phyloP scores from a whole-genome alignment of 139 green algal species.

The Mesotaenium endlicherianum region DNA sequence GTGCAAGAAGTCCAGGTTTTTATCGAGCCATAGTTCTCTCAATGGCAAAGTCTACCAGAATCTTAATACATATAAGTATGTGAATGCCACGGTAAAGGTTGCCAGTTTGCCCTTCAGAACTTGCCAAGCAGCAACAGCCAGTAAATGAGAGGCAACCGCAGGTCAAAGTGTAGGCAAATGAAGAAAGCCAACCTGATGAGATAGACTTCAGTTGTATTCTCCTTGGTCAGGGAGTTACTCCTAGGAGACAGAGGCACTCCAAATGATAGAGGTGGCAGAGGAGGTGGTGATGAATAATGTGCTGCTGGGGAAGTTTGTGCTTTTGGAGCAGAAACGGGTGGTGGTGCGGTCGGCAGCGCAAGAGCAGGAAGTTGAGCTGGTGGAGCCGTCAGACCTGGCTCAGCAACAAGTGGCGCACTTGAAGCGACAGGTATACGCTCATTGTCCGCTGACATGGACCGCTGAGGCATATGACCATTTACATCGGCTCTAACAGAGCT shows the following conservation, averaged over 20 bases:
- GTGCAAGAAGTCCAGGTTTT: not conserved
- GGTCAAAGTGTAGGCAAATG: not conserved
- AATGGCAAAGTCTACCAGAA: not conserved
- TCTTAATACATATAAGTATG: no score
- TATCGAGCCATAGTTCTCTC: not conserved
- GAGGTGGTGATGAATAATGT: not conserved
- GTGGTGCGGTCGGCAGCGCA: not conserved
- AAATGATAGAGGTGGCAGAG: not conserved
- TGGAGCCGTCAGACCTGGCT: not conserved
- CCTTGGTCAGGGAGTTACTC: not conserved
- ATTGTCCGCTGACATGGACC: not conserved
- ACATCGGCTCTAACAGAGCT: not conserved
- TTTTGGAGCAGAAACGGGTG: no score
- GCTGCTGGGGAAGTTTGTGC: no score
- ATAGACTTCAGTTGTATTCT: not conserved
- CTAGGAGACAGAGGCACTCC: not conserved
- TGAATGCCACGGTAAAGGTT: not conserved
- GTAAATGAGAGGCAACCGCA: not conserved
- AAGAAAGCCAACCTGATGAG: conserved; percentile 2
- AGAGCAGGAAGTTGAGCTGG: not conserved
- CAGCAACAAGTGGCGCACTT: not conserved
- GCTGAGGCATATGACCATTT: not conserved
- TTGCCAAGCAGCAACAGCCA: not conserved
- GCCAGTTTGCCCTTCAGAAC: not conserved
- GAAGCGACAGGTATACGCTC: not conserved